Percentiles rank a stretch among this genome's conserved stretches.
These are phyloP conservation scores for Chlorella sorokiniana DNA, from an alignment of 139 green algal genomes.

Conservation along the genomic window DNA sequence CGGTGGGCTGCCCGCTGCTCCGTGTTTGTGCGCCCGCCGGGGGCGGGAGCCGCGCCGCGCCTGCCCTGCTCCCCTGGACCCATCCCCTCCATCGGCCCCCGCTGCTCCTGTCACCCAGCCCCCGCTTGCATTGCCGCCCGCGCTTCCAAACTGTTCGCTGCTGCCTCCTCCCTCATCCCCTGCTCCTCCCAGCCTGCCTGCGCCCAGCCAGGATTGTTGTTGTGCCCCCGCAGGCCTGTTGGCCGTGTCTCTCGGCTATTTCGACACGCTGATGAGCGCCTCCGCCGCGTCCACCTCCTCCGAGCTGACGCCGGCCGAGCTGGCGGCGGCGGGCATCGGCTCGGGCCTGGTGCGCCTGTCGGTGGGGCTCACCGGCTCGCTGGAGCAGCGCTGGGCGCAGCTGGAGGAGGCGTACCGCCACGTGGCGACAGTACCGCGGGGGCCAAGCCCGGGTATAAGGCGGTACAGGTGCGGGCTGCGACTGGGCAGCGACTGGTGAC, in stretches of 20 bases:
- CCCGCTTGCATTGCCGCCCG: too few species aligned
- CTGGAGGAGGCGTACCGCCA: conserved; percentile 56
- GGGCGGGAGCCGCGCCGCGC: too few species aligned
- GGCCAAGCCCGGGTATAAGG: background rate
- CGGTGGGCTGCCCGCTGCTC: conserved; percentile 18
- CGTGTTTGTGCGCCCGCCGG: background rate
- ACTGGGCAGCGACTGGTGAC: background rate
- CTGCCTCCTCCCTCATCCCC: background rate
- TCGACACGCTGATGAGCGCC: conserved; percentile 72
- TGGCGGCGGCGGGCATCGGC: conserved; percentile 55
- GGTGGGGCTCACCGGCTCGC: conserved; percentile 66
- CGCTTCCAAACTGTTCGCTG: too few species aligned
- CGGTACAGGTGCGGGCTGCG: background rate
- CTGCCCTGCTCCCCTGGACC: too few species aligned
- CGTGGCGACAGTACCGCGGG: background rate
- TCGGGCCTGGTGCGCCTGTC: conserved; percentile 67
- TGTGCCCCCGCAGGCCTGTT: conserved; percentile 55
- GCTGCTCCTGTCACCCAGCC: too few species aligned
- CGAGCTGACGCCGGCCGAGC: conserved; percentile 59
- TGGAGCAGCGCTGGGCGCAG: conserved; percentile 66
- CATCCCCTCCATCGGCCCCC: too few species aligned
- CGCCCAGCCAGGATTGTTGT: too few species aligned
- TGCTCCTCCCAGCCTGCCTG: background rate
- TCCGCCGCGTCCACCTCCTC: conserved; percentile 54
- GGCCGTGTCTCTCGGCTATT: conserved; percentile 77